These are phyloP conservation scores for Metarhizium humberi DNA, from an alignment of 2,329 filamentous ascomycete species.

Conservation along the genomic window DNA sequence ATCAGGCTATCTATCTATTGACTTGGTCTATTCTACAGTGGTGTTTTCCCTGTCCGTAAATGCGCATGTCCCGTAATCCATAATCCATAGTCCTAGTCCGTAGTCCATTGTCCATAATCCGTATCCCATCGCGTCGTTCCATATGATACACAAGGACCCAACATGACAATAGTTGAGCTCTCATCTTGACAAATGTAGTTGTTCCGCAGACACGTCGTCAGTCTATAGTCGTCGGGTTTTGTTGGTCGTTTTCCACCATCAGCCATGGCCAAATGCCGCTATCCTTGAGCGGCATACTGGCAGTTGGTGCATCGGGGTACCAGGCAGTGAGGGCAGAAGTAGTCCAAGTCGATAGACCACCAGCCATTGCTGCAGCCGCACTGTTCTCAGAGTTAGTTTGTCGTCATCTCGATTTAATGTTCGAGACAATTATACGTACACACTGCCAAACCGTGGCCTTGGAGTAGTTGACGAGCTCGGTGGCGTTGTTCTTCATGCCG, in stretches of 20 bases:
- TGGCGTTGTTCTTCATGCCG: not conserved
- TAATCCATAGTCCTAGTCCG: not conserved
- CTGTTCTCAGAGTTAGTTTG: conserved; percentile 6
- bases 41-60: not conserved
- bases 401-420: not conserved
- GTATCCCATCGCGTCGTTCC: not conserved
- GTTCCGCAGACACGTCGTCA: not conserved
- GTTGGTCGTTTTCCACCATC: not conserved
- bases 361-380: conserved; percentile 12
- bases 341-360: conserved; percentile 11
- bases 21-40: conserved; percentile 1
- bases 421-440: conserved; percentile 5
- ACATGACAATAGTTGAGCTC: not conserved
- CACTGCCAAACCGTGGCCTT: conserved; percentile 8
- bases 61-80: not conserved
- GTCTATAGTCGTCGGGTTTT: not conserved
- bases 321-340: conserved; percentile 12
- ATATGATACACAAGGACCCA: not conserved
- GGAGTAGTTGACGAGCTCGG: not conserved
- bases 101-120: not conserved
- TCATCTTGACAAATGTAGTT: not conserved
- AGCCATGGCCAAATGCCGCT: not conserved
- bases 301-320: conserved; percentile 12
- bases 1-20: not conserved
- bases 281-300: conserved; percentile 9